These are phyloP conservation scores for Fonsecaea multimorphosa DNA, from an alignment of 2,329 filamentous ascomycete genomes.

Conservation along the genomic window DNA sequence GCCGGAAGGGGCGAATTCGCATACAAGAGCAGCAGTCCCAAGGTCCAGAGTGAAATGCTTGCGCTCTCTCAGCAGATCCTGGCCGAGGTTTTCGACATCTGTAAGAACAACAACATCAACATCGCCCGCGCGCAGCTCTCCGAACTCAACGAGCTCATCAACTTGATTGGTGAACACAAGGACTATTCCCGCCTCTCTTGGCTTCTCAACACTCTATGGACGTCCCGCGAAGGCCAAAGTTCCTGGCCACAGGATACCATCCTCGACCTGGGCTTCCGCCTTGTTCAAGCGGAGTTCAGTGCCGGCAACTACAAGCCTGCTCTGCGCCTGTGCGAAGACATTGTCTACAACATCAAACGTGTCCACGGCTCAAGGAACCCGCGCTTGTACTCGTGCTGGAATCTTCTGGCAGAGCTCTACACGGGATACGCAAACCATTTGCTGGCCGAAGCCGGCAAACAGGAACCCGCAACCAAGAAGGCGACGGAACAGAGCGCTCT, in stretches of 20 bases:
- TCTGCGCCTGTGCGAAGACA: conserved; percentile 58
- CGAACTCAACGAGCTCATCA: conserved; percentile 48
- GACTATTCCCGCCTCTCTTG: conserved; percentile 47
- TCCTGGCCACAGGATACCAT: conserved; percentile 55
- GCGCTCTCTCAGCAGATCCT: conserved; percentile 45
- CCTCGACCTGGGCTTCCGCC: conserved; percentile 59
- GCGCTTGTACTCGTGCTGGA: conserved; percentile 14
- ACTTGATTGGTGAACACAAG: conserved; percentile 47
- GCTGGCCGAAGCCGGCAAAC: conserved; percentile 6
- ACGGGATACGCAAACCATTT: conserved; percentile 14
- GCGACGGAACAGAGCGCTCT: conserved; percentile 27
- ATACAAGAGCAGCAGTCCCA: conserved; percentile 39
- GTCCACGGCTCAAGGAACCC: conserved; percentile 51
- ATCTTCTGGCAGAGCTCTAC: conserved; percentile 48
- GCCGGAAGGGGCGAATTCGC: conserved; percentile 38
- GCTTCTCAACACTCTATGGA: conserved; percentile 55
- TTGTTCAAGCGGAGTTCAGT: conserved; percentile 60
- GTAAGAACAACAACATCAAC: conserved; percentile 43
- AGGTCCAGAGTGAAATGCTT: conserved; percentile 43
- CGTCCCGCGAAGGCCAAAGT: conserved; percentile 53
- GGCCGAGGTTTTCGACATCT: conserved; percentile 44
- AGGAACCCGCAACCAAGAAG: conserved; percentile 23
- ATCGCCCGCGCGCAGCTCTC: conserved; percentile 46
- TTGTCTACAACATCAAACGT: conserved; percentile 62
- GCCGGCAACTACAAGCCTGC: conserved; percentile 53